Evolutionary conservation across 805 yeast species (phyloP).

Genomic region (Schizosaccharomyces japonicus): DNA sequence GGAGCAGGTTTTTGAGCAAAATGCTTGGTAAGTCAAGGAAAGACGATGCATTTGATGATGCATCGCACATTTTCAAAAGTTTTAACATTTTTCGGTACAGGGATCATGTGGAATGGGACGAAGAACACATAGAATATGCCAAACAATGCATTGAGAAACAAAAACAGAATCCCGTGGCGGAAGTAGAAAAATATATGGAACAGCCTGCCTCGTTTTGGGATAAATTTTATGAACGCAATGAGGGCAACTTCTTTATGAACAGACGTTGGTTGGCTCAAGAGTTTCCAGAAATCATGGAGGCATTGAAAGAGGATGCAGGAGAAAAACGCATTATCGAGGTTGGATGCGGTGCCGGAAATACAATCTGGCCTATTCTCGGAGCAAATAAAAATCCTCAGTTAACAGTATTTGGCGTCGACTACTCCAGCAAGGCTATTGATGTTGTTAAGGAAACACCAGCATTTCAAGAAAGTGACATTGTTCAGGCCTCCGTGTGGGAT

Average conservation of each 20-base stretch:
- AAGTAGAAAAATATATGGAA: slow-evolving; percentile 38
- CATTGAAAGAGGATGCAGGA: slow-evolving; percentile 50
- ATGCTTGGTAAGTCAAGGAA: slow-evolving; percentile 39
- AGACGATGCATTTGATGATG: neutral
- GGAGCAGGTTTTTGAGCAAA: slow-evolving; percentile 63
- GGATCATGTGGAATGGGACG: slow-evolving; percentile 97
- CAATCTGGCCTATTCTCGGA: slow-evolving; percentile 68
- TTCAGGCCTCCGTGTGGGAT: slow-evolving; percentile 87
- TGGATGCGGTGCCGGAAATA: slow-evolving; percentile 97
- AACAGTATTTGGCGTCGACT: slow-evolving; percentile 66
- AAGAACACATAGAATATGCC: slow-evolving; percentile 59
- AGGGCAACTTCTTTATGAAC: slow-evolving; percentile 86
- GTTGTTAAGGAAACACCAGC: slow-evolving; percentile 40
- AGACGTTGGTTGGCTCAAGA: slow-evolving; percentile 90
- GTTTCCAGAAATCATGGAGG: slow-evolving; percentile 58
- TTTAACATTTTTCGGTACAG: slow-evolving; percentile 11
- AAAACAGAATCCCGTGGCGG: slow-evolving; percentile 61
- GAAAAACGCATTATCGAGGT: slow-evolving; percentile 59
- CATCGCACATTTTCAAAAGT: slow-evolving; percentile 9
- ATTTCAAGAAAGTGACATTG: slow-evolving; percentile 33
- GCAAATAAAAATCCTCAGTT: slow-evolving; percentile 64
- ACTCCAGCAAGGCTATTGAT: slow-evolving; percentile 71
- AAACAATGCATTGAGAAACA: slow-evolving; percentile 51
- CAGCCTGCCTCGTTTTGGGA: slow-evolving; percentile 94
- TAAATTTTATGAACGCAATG: slow-evolving; percentile 68